Evolutionary conservation across 2,329 filamentous ascomycete species (phyloP).

Genomic region (Colletotrichum camelliae): DNA sequence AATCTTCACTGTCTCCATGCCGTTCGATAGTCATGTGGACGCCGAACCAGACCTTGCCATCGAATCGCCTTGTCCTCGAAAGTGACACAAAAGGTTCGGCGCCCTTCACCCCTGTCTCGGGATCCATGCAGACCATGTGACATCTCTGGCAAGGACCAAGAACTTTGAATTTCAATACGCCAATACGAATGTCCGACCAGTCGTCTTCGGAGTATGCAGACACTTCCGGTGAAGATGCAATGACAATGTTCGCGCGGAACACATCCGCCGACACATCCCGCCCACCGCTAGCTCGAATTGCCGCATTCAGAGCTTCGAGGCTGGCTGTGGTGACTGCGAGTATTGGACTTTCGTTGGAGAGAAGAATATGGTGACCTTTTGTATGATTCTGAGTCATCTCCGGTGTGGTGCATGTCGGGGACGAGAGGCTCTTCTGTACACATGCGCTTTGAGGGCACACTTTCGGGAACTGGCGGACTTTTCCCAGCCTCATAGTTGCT

Average conservation of each 20-base stretch:
- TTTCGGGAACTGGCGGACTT: not conserved
- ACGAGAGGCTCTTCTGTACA: not conserved
- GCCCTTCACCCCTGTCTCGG: not conserved
- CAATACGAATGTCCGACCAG: not conserved
- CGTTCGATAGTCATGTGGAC: not conserved
- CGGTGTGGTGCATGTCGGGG: not conserved
- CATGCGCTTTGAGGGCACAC: not conserved
- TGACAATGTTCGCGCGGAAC: not conserved
- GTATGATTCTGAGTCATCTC: not conserved
- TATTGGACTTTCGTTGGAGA: not conserved
- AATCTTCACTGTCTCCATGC: rapidly evolving
- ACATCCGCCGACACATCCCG: not conserved
- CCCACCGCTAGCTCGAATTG: not conserved
- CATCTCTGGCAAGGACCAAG: not conserved
- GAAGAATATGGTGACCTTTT: not conserved
- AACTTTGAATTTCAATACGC: not conserved
- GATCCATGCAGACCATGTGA: not conserved
- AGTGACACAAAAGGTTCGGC: not conserved
- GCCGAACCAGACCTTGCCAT: not conserved
- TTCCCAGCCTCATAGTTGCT: not conserved
- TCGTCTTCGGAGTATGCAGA: not conserved
- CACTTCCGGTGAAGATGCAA: not conserved
- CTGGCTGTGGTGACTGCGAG: not conserved
- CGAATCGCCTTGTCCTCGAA: not conserved
- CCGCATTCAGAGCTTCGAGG: not conserved